Base-by-base conservation (phyloP, 2,329 filamentous ascomycete genomes). In the Pyrenophora teres region DNA sequence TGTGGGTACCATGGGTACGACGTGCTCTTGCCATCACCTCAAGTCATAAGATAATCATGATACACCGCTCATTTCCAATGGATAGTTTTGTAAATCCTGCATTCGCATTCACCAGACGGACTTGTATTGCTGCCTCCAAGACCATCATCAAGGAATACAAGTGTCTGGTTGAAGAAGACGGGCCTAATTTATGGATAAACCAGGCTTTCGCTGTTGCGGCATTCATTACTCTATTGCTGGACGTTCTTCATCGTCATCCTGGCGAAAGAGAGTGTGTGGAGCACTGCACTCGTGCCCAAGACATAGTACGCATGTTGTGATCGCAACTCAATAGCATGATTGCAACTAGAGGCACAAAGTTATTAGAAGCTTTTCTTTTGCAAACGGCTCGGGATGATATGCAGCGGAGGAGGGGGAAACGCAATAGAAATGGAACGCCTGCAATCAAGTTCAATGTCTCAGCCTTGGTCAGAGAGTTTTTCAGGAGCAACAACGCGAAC, bases 111-210 rank as follows among this genome's bases (percentile, higher is more conserved):
- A 74, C 72, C 1, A 61, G 72, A 9, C 60, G 67, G 36, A 74
- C 72, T 0, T 75, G 73, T 31, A 66, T 75, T 46, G 72, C 70
- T 12, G 72, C 73, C 9, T 68, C 73, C 18, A 67, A 63, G 59
- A 76, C 62, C 39, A 77, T 77, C 55, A 43, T 67, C 48, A 71
- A 72, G 25, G 72, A 74, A 45, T 68, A 73, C 35, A 69, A 63
- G 30, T 59, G 67, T 15, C 63, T 63, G 2, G 53, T 62, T 0
- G 58, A 62, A n/a, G 68, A 74, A 12, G 59, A 64, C n/a, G 69
- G 69, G 1, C 73, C 73, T 2, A 61, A 69, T 7, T 43, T 76
- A 9, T 75, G 73, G 73, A 75, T 73, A 18, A 66, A 74, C 38
- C 72, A 75, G 45, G 72, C 73, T 13, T 75, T 76, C 50, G 66